Conservation (phyloP, 306 rosid genomes). For the Ammopiptanthus mongolicus region DNA sequence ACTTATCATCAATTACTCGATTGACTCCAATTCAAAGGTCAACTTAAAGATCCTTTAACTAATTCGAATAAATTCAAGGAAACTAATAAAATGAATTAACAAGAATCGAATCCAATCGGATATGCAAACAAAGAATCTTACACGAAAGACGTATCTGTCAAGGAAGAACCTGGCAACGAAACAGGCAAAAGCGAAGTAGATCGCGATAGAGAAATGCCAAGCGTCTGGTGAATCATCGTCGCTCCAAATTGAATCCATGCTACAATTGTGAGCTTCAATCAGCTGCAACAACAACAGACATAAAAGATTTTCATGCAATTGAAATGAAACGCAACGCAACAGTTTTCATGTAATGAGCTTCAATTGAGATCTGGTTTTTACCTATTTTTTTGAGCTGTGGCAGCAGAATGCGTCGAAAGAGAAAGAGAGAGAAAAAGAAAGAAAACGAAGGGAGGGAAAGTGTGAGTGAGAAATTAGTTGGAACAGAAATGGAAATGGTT, state of each 20-base stretch:
- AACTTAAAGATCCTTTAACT: background rate
- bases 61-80: too few relatives aligned
- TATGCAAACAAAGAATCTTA: constrained; percentile 35
- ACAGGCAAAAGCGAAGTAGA: constrained; percentile 57
- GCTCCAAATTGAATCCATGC: constrained; percentile 58
- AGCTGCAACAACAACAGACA: background rate
- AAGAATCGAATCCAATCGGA: background rate
- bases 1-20: background rate
- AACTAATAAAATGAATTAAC: background rate
- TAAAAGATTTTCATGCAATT: background rate
- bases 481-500: background rate
- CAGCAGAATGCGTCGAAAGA: background rate
- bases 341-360: constrained; percentile 3
- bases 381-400: constrained; percentile 6
- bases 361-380: constrained; percentile 25
- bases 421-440: background rate
- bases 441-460: background rate
- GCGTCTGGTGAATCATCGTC: constrained; percentile 31
- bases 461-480: background rate
- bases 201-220: constrained; percentile 56
- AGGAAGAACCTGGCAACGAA: constrained; percentile 52
- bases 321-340: background rate
- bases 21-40: background rate
- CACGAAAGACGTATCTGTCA: constrained; percentile 71
- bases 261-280: constrained; percentile 19